A percentile compares a stretch with the other conserved stretches of the same genome.
phyloP scores from a whole-genome alignment of 441 rosid species.

The Pelargonium fulgidum region DNA sequence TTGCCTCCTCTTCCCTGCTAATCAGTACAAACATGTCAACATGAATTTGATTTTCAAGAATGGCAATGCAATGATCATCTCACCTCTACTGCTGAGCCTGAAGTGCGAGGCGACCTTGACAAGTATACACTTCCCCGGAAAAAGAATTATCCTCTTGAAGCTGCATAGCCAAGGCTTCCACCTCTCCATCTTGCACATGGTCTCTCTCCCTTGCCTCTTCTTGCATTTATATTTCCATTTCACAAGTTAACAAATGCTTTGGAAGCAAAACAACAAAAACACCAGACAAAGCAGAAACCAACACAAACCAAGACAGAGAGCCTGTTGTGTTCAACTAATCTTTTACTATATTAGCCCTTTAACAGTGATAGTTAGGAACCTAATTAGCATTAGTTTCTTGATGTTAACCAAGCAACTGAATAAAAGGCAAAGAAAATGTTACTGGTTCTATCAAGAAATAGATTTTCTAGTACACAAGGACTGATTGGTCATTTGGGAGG shows the following conservation, averaged over 20 bases:
- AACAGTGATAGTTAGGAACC: neutral
- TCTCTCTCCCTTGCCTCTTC: constrained; percentile 6
- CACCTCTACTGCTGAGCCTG: constrained; percentile 34
- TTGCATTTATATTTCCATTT: constrained; percentile 23
- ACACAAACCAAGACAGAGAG: constrained; percentile 10
- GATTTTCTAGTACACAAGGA: too few species aligned
- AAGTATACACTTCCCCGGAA: constrained; percentile 30
- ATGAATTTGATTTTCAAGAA: neutral
- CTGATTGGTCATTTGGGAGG: neutral
- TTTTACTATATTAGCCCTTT: neutral
- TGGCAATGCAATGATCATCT: neutral
- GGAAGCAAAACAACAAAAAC: constrained; percentile 23
- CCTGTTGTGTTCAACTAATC: neutral
- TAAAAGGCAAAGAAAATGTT: too few species aligned
- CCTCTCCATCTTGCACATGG: constrained; percentile 28
- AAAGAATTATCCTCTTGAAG: constrained; percentile 30
- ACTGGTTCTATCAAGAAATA: too few species aligned
- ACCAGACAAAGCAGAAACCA: constrained; percentile 30
- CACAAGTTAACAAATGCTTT: constrained; percentile 20
- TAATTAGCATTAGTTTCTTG: neutral
- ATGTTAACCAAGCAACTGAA: neutral
- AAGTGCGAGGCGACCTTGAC: constrained; percentile 33
- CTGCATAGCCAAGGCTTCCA: constrained; percentile 32
- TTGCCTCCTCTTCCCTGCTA: constrained; percentile 30
- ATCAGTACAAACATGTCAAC: neutral